Conservation (phyloP, 768 basidiomycete genomes). For the Infundibulicybe gibba region DNA sequence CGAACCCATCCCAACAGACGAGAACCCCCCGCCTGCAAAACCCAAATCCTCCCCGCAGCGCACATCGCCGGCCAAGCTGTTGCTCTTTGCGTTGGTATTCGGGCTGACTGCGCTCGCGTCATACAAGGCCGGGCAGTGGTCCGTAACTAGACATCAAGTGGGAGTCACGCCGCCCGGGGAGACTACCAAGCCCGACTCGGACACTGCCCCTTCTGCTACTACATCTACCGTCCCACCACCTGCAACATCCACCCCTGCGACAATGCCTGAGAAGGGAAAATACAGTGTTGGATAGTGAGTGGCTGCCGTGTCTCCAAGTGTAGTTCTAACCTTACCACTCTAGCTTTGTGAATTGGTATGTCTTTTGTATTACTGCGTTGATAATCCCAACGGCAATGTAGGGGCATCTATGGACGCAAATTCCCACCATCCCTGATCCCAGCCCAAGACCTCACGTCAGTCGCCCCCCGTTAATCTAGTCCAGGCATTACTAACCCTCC, state of each 20-base stretch:
- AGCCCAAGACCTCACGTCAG: conserved; percentile 79
- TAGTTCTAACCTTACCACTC: conserved; percentile 6
- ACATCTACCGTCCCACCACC: conserved; percentile 5
- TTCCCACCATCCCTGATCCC: conserved; percentile 87
- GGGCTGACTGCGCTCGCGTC: conserved; percentile 32
- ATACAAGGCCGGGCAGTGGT: conserved; percentile 43
- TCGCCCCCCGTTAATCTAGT: conserved; percentile 8
- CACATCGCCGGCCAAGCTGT: conserved; percentile 18
- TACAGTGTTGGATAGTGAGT: conserved; percentile 82
- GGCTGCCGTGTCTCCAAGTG: background rate
- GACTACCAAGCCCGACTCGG: background rate
- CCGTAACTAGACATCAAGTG: conserved; percentile 10
- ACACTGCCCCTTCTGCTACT: conserved; percentile 5
- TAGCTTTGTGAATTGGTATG: conserved; percentile 78
- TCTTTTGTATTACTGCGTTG: background rate
- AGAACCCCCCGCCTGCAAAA: conserved; percentile 15
- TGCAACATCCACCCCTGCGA: conserved; percentile 13
- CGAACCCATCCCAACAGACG: conserved; percentile 27
- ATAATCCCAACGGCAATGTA: conserved; percentile 18
- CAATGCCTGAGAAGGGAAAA: conserved; percentile 49
- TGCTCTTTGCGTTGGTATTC: conserved; percentile 32
- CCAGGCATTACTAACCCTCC: conserved; percentile 4
- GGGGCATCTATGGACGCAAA: conserved; percentile 96
- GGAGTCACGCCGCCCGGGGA: background rate
- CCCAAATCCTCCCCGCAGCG: conserved; percentile 19